Evolutionary conservation across 345 rosid genomes (phyloP).

Genomic region (Odontarrhena argentea): DNA sequence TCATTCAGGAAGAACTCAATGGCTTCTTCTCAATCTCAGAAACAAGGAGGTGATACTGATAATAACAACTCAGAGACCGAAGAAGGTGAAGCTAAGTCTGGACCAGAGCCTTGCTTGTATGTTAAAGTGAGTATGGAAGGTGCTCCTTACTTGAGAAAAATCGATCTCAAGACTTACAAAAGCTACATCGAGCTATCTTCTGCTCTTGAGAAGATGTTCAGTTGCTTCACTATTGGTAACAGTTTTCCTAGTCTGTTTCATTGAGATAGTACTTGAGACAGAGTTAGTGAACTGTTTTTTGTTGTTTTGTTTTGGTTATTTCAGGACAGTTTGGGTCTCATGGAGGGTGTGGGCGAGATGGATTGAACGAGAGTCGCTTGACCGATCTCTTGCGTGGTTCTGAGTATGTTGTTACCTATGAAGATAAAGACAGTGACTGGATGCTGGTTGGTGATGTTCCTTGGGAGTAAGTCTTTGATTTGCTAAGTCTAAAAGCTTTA

Average conservation of each 20-base stretch:
- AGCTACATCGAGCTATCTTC: conserved; percentile 62
- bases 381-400: conserved; percentile 71
- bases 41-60: conserved; percentile 36
- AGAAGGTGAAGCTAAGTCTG: conserved; percentile 48
- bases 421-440: conserved; percentile 88
- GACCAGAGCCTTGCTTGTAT: conserved; percentile 55
- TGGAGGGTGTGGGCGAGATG: conserved; percentile 53
- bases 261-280: background rate
- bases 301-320: background rate
- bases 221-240: conserved; percentile 71
- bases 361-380: conserved; percentile 53
- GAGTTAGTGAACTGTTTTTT: background rate
- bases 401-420: conserved; percentile 75
- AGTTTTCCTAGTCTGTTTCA: conserved; percentile 10
- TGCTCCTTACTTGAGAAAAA: conserved; percentile 75
- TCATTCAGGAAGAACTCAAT: conserved; percentile 71
- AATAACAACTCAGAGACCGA: conserved; percentile 36
- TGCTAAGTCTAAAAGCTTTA: background rate
- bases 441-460: conserved; percentile 92
- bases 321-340: conserved; percentile 67
- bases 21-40: conserved; percentile 62
- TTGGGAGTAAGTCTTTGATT: conserved; percentile 64
- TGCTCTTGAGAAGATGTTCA: conserved; percentile 76
- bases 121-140: conserved; percentile 89
- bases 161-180: conserved; percentile 62